These are phyloP conservation scores for Mangifera indica DNA, from an alignment of 345 rosid genomes.

Conservation along the genomic window DNA sequence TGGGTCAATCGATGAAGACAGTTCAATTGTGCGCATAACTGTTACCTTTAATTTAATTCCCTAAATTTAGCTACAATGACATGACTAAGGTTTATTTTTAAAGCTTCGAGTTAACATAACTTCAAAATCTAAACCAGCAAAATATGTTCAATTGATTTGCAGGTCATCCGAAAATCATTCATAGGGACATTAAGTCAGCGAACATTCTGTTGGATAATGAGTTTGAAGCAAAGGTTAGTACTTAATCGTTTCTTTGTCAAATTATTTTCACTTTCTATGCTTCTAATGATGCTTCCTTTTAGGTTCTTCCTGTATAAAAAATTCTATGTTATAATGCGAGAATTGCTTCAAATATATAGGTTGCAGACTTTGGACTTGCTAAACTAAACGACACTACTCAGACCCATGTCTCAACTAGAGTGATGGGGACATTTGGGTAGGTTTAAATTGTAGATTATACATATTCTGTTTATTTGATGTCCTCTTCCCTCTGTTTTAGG, in stretches of 20 bases:
- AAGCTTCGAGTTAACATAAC: neutral
- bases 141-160: conserved; percentile 14
- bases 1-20: too few relatives aligned
- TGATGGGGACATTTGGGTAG: conserved; percentile 98
- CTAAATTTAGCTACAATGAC: too few relatives aligned
- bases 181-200: conserved; percentile 90
- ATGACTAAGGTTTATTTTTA: neutral
- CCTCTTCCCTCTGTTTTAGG: neutral
- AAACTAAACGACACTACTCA: conserved; percentile 72
- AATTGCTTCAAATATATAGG: conserved; percentile 40
- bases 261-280: neutral
- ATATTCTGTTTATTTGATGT: neutral
- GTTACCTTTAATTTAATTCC: too few relatives aligned
- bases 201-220: conserved; percentile 77
- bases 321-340: neutral
- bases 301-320: neutral
- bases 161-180: conserved; percentile 96
- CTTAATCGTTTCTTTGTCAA: conserved; percentile 6
- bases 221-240: conserved; percentile 80
- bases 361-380: conserved; percentile 98
- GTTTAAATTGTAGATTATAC: conserved; percentile 29
- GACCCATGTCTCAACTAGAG: conserved; percentile 98
- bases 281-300: neutral
- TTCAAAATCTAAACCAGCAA: neutral
- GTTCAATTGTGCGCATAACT: too few relatives aligned